Evolutionary conservation across 2,329 filamentous ascomycete genomes (phyloP).

Genomic region (Colletotrichum melonis): DNA sequence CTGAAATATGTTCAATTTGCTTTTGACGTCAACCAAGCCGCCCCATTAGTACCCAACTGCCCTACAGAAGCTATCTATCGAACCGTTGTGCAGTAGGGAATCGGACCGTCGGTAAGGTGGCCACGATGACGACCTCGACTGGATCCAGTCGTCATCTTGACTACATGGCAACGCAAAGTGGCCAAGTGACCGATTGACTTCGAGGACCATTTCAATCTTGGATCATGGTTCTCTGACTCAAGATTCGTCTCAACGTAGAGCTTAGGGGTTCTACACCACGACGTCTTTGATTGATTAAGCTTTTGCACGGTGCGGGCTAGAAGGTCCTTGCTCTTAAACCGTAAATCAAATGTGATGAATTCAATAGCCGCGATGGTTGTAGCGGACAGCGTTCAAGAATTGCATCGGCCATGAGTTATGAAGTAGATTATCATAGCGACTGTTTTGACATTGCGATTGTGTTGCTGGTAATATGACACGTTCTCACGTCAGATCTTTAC

Average conservation of each 20-base stretch:
- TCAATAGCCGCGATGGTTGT: background rate
- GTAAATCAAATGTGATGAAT: background rate
- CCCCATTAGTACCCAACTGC: background rate
- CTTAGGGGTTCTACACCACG: background rate
- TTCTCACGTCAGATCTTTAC: too few species aligned
- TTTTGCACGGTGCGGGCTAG: too few species aligned
- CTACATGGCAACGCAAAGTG: background rate
- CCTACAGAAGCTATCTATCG: background rate
- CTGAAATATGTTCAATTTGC: background rate
- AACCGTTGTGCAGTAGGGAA: background rate
- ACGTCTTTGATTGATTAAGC: background rate
- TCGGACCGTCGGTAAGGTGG: background rate
- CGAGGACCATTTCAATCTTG: background rate
- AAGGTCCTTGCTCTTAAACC: background rate
- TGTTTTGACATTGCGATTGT: background rate
- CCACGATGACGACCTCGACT: background rate
- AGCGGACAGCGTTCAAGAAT: too few species aligned
- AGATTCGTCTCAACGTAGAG: background rate
- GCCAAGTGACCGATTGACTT: background rate
- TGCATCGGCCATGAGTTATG: too few species aligned
- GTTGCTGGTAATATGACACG: too few species aligned
- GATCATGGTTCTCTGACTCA: background rate
- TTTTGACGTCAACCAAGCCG: background rate
- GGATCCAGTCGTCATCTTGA: too few species aligned
- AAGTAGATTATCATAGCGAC: background rate